A percentile compares a stretch with the other conserved stretches of the same genome.
Conservation (phyloP, 2,329 filamentous ascomycete species). For the Fusarium newnesense region DNA sequence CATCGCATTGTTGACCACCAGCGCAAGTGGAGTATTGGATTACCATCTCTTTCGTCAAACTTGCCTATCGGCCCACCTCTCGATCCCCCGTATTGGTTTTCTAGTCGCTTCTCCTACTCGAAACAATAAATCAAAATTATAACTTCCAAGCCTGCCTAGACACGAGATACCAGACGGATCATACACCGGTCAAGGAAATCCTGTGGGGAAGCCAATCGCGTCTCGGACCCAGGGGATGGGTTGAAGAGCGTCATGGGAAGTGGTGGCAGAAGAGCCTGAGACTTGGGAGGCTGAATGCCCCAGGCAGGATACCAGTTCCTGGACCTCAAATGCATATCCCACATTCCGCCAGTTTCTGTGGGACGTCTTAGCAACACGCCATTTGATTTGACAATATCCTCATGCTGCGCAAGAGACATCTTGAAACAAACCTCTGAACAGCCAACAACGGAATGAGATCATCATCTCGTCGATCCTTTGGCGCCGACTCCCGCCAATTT, state of each 20-base stretch:
- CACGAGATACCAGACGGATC: constrained; percentile 12
- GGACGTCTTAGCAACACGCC: constrained; percentile 14
- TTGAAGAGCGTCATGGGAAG: constrained; percentile 38
- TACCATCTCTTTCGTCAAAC: background rate
- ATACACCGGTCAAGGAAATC: constrained; percentile 16
- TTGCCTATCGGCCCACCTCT: constrained; percentile 12
- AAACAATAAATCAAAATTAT: background rate
- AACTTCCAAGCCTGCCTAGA: constrained; percentile 14
- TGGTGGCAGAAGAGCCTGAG: constrained; percentile 18
- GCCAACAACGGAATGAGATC: constrained; percentile 46
- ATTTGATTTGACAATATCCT: constrained; percentile 36
- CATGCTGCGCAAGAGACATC: constrained; percentile 29
- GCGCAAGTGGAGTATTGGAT: constrained; percentile 5
- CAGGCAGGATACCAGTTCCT: constrained; percentile 28
- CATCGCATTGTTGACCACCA: constrained; percentile 17
- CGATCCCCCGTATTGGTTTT: constrained; percentile 3
- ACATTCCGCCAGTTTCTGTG: constrained; percentile 36
- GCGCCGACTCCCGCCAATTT: constrained; percentile 44
- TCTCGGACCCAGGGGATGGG: constrained; percentile 32
- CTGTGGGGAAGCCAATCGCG: constrained; percentile 40
- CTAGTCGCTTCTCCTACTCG: background rate
- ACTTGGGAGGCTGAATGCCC: constrained; percentile 29
- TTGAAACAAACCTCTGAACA: constrained; percentile 46
- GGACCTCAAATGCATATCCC: constrained; percentile 19
- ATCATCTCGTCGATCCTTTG: constrained; percentile 45